Evolutionary conservation across 2,329 filamentous ascomycete genomes (phyloP), one percentile per base, ranked within the genome.

Genomic region (Fusarium equiseti): DNA sequence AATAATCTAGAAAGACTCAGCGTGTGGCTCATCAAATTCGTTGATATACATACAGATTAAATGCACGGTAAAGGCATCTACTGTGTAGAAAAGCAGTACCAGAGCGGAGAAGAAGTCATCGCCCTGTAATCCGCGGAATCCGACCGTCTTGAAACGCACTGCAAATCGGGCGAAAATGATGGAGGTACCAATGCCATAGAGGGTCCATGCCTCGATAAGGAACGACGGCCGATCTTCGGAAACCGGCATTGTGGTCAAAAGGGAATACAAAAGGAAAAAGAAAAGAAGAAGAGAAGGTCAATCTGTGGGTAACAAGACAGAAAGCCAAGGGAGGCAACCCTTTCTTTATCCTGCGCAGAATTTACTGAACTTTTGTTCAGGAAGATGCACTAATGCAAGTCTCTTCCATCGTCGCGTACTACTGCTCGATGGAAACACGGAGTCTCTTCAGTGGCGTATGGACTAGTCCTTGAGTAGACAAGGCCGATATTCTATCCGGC

Each of bases 31-130:
- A 2, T 11, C 3, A 4, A 13, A n/a, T 6, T 6, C 2, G 4
- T 27, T 1, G 1, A 15, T 3, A 7, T 16, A 2, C 16, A 7
- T 9, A 81, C 76, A 80, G 15, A 79, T 76, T 1, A 80, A 61
- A 35, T 80, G 73, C 0, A 82, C 80, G 2, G 77, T 79, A 8
- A 75, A 76, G 2, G 78, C 79, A 59, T 82, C 81, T 6, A 79
- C 70, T 1, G 77, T 75, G 45, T 79, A 82, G 44, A 80, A 79
- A 18, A 77, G 63, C 1, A 78, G 42, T 6, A 81, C 79, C 2
- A 80, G 54, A 13, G 79, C n/a, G 1, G 78, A 73, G 31, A 82
- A 77, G 13, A 79, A 77, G 55, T 83, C 81, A 63, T 83, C 82
- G 8, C 81, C 79, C 24, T 79, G 76, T 5, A 82, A 70, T 1